A percentile compares a stretch with the other conserved stretches of the same genome.
Conservation (phyloP, 257 asterid genomes). For the Solanum boliviense region DNA sequence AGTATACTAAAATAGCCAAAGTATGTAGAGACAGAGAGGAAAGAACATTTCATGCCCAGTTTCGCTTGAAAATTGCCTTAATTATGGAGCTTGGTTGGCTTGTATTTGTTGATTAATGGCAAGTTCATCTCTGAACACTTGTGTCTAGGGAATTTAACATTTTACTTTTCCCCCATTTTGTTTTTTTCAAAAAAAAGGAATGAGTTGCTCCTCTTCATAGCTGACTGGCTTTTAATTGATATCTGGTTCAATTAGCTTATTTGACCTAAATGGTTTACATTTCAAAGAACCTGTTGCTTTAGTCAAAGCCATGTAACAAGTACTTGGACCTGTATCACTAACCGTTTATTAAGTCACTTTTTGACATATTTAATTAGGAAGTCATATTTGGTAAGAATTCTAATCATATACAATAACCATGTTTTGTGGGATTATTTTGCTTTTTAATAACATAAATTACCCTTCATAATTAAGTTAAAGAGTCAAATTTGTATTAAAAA, state of each 20-base stretch:
- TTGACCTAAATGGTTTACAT: neutral
- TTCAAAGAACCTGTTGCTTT: neutral
- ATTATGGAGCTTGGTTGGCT: neutral
- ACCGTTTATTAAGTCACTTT: neutral
- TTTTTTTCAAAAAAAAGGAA: neutral
- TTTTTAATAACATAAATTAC: neutral
- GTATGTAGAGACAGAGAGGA: neutral
- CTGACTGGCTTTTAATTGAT: neutral
- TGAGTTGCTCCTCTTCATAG: neutral
- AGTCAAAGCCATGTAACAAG: neutral
- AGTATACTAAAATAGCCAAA: neutral
- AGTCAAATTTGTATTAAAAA: too few species aligned
- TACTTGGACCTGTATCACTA: neutral
- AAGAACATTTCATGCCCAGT: neutral
- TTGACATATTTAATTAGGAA: neutral
- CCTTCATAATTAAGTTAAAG: neutral
- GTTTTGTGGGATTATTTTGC: neutral
- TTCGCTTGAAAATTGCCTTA: neutral
- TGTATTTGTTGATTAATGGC: neutral
- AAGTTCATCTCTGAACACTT: neutral
- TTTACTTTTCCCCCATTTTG: neutral
- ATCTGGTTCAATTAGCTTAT: neutral
- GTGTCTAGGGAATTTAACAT: neutral
- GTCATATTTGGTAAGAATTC: neutral
- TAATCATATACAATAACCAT: neutral